Conservation (phyloP, 2,329 filamentous ascomycete species). For the Calonectria honghensis region DNA sequence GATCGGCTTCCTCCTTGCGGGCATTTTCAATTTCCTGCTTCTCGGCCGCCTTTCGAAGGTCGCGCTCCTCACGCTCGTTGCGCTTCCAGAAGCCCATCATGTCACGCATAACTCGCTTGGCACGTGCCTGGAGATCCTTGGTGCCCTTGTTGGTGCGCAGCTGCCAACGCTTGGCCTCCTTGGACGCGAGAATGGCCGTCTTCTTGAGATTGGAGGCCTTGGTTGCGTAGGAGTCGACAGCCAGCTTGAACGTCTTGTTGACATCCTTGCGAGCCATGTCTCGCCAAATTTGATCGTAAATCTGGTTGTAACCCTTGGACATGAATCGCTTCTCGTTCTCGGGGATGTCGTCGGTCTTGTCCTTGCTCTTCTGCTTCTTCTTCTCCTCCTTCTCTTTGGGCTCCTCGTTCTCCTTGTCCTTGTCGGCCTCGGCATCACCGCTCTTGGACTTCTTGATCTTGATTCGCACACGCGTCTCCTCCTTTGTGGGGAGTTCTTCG, state of each 20-base stretch:
- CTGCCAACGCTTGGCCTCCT: conserved; percentile 98
- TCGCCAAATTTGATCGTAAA: conserved; percentile 98
- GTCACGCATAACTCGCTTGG: conserved; percentile 98
- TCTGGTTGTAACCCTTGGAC: conserved; percentile 95
- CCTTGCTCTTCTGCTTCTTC: conserved; percentile 66
- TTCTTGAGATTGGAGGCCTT: conserved; percentile 98
- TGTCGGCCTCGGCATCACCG: conserved; percentile 65
- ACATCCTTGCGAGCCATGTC: conserved; percentile 96
- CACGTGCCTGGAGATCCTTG: conserved; percentile 96
- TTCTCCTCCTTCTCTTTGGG: conserved; percentile 68
- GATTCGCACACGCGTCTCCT: conserved; percentile 77
- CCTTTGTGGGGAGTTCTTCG: conserved; percentile 78
- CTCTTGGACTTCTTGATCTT: conserved; percentile 75
- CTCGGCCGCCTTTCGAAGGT: conserved; percentile 94
- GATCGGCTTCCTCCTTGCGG: conserved; percentile 96
- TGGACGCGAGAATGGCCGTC: conserved; percentile 96
- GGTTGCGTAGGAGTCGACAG: conserved; percentile 87
- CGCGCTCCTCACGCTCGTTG: conserved; percentile 97
- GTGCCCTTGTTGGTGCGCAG: conserved; percentile 98
- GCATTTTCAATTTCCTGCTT: conserved; percentile 97
- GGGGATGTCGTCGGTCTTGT: conserved; percentile 70
- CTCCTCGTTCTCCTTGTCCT: conserved; percentile 66
- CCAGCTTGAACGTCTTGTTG: conserved; percentile 92
- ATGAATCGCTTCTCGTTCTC: conserved; percentile 81
- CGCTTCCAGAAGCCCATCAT: conserved; percentile 99